These are phyloP conservation scores for Monosporozyma siamensis DNA, from an alignment of 805 yeast genomes.

Conservation along the genomic window DNA sequence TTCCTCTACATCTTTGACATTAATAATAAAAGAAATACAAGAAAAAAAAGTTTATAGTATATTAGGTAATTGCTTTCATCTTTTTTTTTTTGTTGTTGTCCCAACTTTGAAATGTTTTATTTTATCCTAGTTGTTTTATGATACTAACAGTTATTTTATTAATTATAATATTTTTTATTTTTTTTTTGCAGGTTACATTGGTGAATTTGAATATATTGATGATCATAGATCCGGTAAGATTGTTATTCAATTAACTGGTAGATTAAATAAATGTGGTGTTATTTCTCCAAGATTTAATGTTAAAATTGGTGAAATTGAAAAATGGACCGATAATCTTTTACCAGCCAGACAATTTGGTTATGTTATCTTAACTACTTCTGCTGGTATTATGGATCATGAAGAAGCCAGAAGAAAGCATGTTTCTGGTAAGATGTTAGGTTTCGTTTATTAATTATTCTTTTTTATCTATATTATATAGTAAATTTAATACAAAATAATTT, in stretches of 20 bases:
- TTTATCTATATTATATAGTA: not conserved
- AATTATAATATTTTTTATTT: slow-evolving; percentile 1
- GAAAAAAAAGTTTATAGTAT: not conserved
- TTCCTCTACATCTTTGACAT: slow-evolving; percentile 45
- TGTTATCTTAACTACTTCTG: slow-evolving; percentile 95
- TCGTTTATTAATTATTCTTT: slow-evolving; percentile 59
- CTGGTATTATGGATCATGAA: slow-evolving; percentile 99
- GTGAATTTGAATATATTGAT: slow-evolving; percentile 95
- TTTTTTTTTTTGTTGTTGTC: not conserved
- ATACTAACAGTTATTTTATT: not conserved
- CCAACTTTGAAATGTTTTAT: not conserved
- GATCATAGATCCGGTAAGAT: slow-evolving; percentile 99
- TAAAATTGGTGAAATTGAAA: slow-evolving; percentile 88
- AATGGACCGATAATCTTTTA: slow-evolving; percentile 95
- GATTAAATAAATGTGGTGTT: slow-evolving; percentile 98
- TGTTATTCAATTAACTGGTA: slow-evolving; percentile 92
- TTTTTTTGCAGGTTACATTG: slow-evolving; percentile 55
- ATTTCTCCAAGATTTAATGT: slow-evolving; percentile 98
- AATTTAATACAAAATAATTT: too few relatives aligned
- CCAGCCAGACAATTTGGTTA: slow-evolving; percentile 99
- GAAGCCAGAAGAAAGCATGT: slow-evolving; percentile 99
- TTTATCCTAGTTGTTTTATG: too few relatives aligned
- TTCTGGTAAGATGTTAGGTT: slow-evolving; percentile 96
- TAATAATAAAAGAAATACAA: not conserved
- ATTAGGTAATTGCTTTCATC: not conserved